Percentiles rank a stretch among this genome's conserved stretches.
Evolutionary conservation across 75 land plant species (phyloP).

Genomic region (Chamaecyparis obtusa): DNA sequence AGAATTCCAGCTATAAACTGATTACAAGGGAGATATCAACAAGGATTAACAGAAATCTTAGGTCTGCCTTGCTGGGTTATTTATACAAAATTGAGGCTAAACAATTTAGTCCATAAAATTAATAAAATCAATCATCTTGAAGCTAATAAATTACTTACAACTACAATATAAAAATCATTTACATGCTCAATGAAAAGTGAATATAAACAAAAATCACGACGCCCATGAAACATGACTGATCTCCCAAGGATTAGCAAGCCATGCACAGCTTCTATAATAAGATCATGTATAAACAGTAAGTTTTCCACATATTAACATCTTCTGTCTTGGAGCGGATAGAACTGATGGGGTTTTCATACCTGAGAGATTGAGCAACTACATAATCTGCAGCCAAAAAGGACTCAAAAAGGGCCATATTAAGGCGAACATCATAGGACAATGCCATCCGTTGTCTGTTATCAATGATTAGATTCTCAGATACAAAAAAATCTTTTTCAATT

Average conservation of each 20-base stretch:
- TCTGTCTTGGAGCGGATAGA: neutral
- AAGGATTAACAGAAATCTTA: neutral
- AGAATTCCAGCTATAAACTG: neutral
- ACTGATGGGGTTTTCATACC: constrained; percentile 28
- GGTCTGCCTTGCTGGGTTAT: neutral
- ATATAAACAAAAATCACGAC: neutral
- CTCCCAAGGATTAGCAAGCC: neutral
- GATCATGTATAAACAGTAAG: neutral
- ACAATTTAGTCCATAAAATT: neutral
- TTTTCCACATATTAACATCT: neutral
- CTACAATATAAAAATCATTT: neutral
- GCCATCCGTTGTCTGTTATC: constrained; percentile 29
- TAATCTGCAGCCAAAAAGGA: constrained; percentile 75
- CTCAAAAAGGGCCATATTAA: constrained; percentile 59
- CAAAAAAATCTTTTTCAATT: neutral
- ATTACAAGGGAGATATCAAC: neutral
- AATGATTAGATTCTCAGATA: constrained; percentile 8
- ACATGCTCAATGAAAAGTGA: neutral
- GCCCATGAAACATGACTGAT: neutral
- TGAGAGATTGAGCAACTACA: constrained; percentile 75
- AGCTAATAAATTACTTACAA: neutral
- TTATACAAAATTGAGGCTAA: neutral
- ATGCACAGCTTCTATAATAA: neutral
- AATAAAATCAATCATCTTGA: neutral
- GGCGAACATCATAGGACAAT: constrained; percentile 60